These are phyloP conservation scores for Trypanosoma lewisi DNA, from an alignment of 208 protist genomes.

Conservation along the genomic window DNA sequence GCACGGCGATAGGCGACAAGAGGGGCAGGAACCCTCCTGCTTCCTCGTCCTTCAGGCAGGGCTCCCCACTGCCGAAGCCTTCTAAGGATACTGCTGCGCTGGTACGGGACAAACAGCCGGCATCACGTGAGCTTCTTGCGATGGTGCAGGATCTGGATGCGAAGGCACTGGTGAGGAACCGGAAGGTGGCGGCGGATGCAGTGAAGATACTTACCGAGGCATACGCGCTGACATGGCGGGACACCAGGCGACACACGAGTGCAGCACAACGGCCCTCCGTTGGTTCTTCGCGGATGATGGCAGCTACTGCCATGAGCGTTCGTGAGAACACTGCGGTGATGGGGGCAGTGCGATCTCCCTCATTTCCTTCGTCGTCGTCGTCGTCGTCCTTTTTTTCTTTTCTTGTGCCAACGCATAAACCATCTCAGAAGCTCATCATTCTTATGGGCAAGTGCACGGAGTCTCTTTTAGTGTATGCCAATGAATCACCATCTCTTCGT, in stretches of 20 bases:
- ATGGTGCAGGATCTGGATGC: slow-evolving; percentile 74
- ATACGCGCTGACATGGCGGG: slow-evolving; percentile 70
- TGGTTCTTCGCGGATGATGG: background rate
- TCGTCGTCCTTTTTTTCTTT: too few species aligned
- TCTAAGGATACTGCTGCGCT: slow-evolving; percentile 1
- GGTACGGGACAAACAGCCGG: slow-evolving; percentile 57
- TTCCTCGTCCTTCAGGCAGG: slow-evolving; percentile 14
- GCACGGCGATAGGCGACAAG: background rate
- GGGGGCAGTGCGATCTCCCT: background rate
- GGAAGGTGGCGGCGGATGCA: slow-evolving; percentile 51
- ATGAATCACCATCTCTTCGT: slow-evolving; percentile 59
- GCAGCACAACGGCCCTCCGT: background rate
- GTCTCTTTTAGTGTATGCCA: slow-evolving; percentile 78
- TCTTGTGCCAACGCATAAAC: slow-evolving; percentile 31
- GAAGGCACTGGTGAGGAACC: slow-evolving; percentile 49
- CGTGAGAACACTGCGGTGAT: background rate
- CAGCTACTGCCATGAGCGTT: background rate
- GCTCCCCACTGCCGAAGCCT: background rate
- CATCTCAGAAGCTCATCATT: slow-evolving; percentile 31
- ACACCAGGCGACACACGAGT: slow-evolving; percentile 29
- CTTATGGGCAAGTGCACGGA: slow-evolving; percentile 71
- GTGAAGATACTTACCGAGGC: slow-evolving; percentile 67
- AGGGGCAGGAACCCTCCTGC: background rate
- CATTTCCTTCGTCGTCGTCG: slow-evolving; percentile 29
- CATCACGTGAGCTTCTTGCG: slow-evolving; percentile 48